These are phyloP conservation scores for Calocera viscosa DNA, from an alignment of 768 basidiomycete species.

Conservation along the genomic window DNA sequence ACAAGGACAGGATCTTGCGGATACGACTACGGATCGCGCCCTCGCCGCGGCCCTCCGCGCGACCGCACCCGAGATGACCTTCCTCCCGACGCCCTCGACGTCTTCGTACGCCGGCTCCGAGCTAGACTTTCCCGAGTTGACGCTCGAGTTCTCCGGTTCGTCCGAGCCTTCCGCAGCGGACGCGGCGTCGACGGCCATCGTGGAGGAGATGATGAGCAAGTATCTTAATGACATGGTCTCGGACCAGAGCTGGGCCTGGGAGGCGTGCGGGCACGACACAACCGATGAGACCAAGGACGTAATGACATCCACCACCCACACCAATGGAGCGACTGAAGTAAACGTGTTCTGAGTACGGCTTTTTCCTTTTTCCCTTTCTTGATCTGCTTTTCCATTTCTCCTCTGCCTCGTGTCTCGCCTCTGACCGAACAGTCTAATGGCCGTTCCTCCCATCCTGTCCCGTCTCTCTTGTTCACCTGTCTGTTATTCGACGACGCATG, in stretches of 20 bases:
- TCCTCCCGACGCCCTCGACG: conserved; percentile 4
- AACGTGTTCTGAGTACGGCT: conserved; percentile 9
- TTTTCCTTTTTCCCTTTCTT: background rate
- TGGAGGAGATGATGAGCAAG: conserved; percentile 9
- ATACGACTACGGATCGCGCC: background rate
- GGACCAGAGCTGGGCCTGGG: conserved; percentile 9
- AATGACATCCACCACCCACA: background rate
- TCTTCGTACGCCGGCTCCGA: conserved; percentile 6
- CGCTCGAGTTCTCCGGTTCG: background rate
- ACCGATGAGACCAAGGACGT: conserved; percentile 4
- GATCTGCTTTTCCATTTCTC: background rate
- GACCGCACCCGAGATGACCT: background rate
- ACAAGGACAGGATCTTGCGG: background rate
- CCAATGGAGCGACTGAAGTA: conserved; percentile 2
- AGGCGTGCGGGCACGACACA: conserved; percentile 7
- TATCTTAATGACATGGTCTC: conserved; percentile 8
- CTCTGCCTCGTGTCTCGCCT: background rate
- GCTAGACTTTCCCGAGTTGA: conserved; percentile 1
- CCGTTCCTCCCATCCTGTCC: background rate
- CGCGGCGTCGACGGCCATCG: conserved; percentile 5
- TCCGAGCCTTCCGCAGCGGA: background rate
- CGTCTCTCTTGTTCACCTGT: background rate
- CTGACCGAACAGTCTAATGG: background rate
- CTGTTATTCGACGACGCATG: background rate
- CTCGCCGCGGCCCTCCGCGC: background rate